Evolutionary conservation across 768 basidiomycete species (phyloP), one percentile per base, ranked within the genome.

Genomic region (Strobilomyces dryophilus): DNA sequence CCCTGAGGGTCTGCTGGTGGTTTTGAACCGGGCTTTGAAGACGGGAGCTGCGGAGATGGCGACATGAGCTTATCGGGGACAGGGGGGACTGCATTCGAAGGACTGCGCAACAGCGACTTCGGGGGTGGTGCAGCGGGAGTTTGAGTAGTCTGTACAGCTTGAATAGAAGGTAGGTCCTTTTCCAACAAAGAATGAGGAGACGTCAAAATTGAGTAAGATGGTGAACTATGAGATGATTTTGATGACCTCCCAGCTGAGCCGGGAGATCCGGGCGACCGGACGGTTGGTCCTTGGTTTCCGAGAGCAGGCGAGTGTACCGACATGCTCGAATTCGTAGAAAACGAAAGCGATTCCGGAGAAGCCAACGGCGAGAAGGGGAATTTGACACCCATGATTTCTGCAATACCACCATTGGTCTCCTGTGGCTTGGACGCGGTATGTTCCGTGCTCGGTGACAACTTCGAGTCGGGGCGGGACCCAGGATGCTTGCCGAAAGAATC

Each of bases 391-490:
- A 67, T 67, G 34, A 70, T 37, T 54, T 69, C 67, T 20, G 51
- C 58, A 31, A 45, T 49, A 34, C 55, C 49, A 35, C 53, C 59
- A 49, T 43, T 34, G 24, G 26, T 48, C 46, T 70, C 68, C 12
- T 57, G 59, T 45, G 59, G 56, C 37, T 60, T 69, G 48, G 46
- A 42, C 4, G 32, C 41, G 14, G 31, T 17, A 47, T 50, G 66
- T 20, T 69, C 70, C 36, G 50, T 29, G 10, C 47, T 66, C 6
- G 70, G 67, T 5, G 69, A 66, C 37, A 72, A 57, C 52, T 71
- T 74, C n/a, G 76, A 76, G 44, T 74, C 74, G 14, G 74, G 69
- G 10, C 73, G 68, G 18, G 73, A 73, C 44, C 64, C 52, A 18
- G 69, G 24, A 18, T 57, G 55, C 12, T 42, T 65, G 9, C 57